Percentiles rank a stretch among this genome's conserved stretches.
Evolutionary conservation across 2,329 filamentous ascomycete genomes (phyloP).

Genomic region (Zymoseptoria brevis): DNA sequence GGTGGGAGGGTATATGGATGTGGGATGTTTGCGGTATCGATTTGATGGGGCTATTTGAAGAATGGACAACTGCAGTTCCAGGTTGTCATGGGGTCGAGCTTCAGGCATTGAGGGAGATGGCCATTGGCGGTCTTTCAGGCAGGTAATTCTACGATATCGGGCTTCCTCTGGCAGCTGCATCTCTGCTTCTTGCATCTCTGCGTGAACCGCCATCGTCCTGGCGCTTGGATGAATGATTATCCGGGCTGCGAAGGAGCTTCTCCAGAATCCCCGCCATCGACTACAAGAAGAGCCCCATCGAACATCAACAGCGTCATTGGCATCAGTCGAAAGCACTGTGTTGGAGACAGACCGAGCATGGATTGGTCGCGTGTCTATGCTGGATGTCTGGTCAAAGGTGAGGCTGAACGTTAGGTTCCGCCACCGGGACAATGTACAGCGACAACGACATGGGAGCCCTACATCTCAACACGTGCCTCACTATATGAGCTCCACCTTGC

Average conservation of each 20-base stretch:
- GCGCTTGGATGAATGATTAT: background rate
- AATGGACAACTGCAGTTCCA: background rate
- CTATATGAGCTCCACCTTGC: background rate
- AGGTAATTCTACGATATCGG: background rate
- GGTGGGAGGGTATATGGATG: constrained; percentile 3
- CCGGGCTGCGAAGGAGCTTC: background rate
- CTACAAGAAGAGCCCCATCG: background rate
- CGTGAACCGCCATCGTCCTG: background rate
- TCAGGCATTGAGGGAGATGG: background rate
- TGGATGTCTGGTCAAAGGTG: background rate
- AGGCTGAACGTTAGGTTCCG: background rate
- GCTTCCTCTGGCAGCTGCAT: background rate
- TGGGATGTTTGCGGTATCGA: constrained; percentile 2
- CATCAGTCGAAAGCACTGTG: background rate
- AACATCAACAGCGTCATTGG: background rate
- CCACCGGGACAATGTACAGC: background rate
- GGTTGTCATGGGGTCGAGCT: background rate
- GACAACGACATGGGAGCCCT: background rate
- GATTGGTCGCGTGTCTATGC: background rate
- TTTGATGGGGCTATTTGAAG: background rate
- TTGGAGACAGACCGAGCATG: background rate
- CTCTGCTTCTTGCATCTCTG: background rate
- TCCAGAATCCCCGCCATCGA: too few relatives aligned
- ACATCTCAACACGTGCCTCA: background rate
- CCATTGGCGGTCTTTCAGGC: background rate